Conservation (phyloP, 768 basidiomycete genomes). For the Obba rivulosa region DNA sequence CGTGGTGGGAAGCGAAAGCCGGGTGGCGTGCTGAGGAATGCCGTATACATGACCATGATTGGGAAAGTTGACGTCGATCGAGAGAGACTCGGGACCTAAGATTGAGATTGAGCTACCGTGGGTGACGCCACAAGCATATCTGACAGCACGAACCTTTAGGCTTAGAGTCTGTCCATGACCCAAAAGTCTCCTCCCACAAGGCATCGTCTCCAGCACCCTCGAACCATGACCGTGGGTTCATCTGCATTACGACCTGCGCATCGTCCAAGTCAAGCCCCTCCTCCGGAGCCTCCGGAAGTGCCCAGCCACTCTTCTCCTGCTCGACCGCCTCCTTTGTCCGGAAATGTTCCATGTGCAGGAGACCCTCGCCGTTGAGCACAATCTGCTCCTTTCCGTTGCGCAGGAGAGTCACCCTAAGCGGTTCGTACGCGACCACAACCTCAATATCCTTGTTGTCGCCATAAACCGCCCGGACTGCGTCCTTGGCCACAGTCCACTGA, state of each 20-base stretch:
- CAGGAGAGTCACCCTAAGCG: slow-evolving; percentile 68
- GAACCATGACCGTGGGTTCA: slow-evolving; percentile 68
- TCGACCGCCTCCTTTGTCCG: slow-evolving; percentile 52
- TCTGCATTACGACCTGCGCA: slow-evolving; percentile 49
- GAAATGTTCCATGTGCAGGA: slow-evolving; percentile 99
- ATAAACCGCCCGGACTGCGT: slow-evolving; percentile 58
- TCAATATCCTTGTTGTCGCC: slow-evolving; percentile 58
- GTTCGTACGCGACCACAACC: slow-evolving; percentile 67
- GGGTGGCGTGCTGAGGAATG: slow-evolving; percentile 94
- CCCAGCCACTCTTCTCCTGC: slow-evolving; percentile 34
- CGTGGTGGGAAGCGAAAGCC: slow-evolving; percentile 84
- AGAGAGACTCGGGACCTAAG: slow-evolving; percentile 92
- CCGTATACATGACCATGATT: slow-evolving; percentile 89
- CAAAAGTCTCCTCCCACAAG: slow-evolving; percentile 87
- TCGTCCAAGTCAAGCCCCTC: slow-evolving; percentile 26
- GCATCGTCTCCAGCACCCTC: slow-evolving; percentile 82
- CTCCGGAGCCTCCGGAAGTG: slow-evolving; percentile 31
- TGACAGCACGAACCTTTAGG: slow-evolving; percentile 72
- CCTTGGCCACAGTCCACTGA: slow-evolving; percentile 62
- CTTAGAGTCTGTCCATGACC: slow-evolving; percentile 86
- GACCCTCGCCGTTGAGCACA: slow-evolving; percentile 80
- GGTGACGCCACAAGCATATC: neutral
- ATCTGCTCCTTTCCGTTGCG: slow-evolving; percentile 78
- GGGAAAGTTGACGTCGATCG: slow-evolving; percentile 90
- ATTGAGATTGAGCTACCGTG: neutral